Base-by-base conservation (phyloP, 202 grass and related monocot species). In the Carex arenaria region DNA sequence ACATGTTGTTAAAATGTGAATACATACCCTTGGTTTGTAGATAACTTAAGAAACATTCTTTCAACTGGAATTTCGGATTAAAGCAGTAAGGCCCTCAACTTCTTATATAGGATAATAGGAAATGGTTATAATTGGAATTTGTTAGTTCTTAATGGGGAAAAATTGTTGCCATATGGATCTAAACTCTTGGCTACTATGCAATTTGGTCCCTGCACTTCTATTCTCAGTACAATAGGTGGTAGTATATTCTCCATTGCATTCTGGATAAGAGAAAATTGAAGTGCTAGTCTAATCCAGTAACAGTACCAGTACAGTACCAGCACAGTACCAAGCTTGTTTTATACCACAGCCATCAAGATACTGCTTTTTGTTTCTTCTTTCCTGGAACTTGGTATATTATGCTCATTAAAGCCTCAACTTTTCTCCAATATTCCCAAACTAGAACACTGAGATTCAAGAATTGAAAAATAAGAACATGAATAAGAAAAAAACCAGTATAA, bases 31-130 rank as follows among this genome's bases (percentile, higher is more conserved):
- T 18, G 51, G 14, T 77, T 34, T 77, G 20, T 36, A n/a, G 51
- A 57, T 36, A 36, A 23, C n/a, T 61, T 61, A 9, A 40, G 28
- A 34, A 36, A 6, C 30, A 57, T 77, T 77, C 52, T 32, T 77
- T 59, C 8, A 77, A 77, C 5, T 32, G 52, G 52, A 57, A 56
- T 57, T 77, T n/a, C 0, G 22, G 19, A 10, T 8, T n/a, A 62
- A 62, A 22, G 3, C 8, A 11, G 47, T 18, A 77, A 57, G 17
- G 13, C 15, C 15, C 57, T 10, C 2, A 32, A 10, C 57, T 77
- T 77, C 51, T 77, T 76, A 7, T 76, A n/a, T 76, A 32, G 43
- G 42, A 76, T 57, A 57, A 34, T 76, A 32, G 43, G 19, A 76
- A 57, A 57, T 57, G 52, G 2, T 36, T n/a, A 57, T 77, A 57